Base-by-base conservation (phyloP, 1,139 yeast species). In the Pichia sp. region DNA sequence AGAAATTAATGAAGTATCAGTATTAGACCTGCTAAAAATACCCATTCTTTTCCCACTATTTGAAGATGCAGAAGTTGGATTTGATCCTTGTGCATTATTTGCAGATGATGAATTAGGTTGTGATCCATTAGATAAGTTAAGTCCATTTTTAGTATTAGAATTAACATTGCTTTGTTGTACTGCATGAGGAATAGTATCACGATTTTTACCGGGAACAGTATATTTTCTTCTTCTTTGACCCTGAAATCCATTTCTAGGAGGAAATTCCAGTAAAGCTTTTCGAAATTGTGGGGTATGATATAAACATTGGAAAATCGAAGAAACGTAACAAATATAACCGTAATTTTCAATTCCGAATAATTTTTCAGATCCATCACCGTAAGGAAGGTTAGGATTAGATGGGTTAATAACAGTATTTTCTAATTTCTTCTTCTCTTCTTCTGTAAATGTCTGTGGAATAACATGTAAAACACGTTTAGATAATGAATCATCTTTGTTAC, bases 331-430 rank as follows among this genome's bases (percentile, higher is more conserved):
- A 0, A 95, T 89, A 60, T 85, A 81, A 25, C 97, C 96, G 60
- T 88, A 89, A 62, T 91, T 91, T 61, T 91, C 97, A 77, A 89
- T 80, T 6, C 98, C 98, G 63, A 81, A 91, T 31, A 88, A 74
- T 62, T 88, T 82, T 46, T 72, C 67, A 13, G 78, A 65, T 1
- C 88, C 89, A 58, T 78, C 80, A 5, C 87, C 88, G 55, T 62
- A 76, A 5, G 70, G 73, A 32, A 62, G 26, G 9, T 53, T 35
- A 5, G 47, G 39, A 16, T 51, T 45, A 4, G 43, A 39, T 9
- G 41, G 39, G 35, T 52, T 29, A 6, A 21, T 24, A 15, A 39
- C 25, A 13, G 33, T 18, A 20, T 25, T 15, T 24, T 31, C 37
- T 7, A 42, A 16, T 13, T 11, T 11, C 5, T 14, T 14, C 2